A percentile compares a stretch with the other conserved stretches of the same genome.
Conservation (phyloP, 1,139 yeast genomes). For the Debaryomycetaceae sp. region DNA sequence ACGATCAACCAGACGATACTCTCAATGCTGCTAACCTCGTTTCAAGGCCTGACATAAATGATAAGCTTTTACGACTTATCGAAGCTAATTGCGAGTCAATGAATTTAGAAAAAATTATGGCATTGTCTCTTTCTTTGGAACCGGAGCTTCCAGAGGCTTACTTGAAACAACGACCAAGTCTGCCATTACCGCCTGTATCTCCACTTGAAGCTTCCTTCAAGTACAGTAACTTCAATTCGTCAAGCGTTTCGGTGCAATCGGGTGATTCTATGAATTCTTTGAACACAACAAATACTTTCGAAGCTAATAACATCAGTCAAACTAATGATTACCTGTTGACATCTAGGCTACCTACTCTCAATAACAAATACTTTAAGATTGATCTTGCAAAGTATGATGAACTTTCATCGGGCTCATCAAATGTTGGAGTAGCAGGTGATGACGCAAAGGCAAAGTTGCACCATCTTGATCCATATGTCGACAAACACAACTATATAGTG, state of each 20-base stretch:
- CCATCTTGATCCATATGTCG: conserved; percentile 15
- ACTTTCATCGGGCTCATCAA: conserved; percentile 9
- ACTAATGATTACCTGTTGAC: conserved; percentile 2
- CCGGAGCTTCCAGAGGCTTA: conserved; percentile 43
- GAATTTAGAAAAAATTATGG: conserved; percentile 38
- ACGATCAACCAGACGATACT: neutral
- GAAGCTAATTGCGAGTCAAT: conserved; percentile 41
- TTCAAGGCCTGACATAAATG: conserved; percentile 12
- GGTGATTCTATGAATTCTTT: conserved; percentile 19
- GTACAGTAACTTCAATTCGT: conserved; percentile 12
- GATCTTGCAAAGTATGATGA: conserved; percentile 38
- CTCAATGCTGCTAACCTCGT: conserved; percentile 3
- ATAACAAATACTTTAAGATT: conserved; percentile 36
- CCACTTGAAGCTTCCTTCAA: conserved; percentile 10
- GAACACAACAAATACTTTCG: neutral
- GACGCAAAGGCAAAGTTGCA: conserved; percentile 10
- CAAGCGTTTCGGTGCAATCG: conserved; percentile 28
- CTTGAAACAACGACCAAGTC: conserved; percentile 14
- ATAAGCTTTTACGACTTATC: conserved; percentile 29
- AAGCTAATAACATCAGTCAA: neutral
- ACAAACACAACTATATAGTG: conserved; percentile 27
- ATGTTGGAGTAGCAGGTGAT: conserved; percentile 3
- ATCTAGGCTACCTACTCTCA: conserved; percentile 33
- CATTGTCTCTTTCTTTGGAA: conserved; percentile 34
- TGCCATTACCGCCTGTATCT: conserved; percentile 6